A percentile compares a stretch with the other conserved stretches of the same genome.
phyloP scores from a whole-genome alignment of 2,329 filamentous ascomycete genomes.

The Incumbomyces delicatus region DNA sequence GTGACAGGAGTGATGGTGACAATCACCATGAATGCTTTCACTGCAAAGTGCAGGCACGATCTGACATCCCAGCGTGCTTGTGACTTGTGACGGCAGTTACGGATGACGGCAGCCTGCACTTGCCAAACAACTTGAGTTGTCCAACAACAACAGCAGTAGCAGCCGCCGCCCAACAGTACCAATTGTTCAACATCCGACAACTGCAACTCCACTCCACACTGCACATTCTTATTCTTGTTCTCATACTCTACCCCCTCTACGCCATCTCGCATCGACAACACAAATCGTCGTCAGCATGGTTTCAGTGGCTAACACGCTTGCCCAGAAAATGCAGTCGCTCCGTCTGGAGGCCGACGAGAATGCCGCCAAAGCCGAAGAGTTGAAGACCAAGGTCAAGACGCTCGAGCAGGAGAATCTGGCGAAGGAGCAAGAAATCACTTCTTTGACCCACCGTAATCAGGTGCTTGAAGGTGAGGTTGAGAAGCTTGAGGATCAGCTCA shows the following conservation, averaged over 20 bases:
- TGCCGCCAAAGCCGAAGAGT: conserved; percentile 71
- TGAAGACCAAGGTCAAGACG: conserved; percentile 74
- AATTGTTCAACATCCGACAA: not conserved
- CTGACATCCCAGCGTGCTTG: no score
- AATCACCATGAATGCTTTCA: no score
- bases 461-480: conserved; percentile 84
- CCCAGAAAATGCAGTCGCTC: conserved; percentile 87
- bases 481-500: conserved; percentile 75
- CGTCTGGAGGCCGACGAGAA: conserved; percentile 88
- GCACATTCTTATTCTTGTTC: not conserved
- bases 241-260: not conserved
- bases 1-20: no score
- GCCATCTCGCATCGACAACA: not conserved
- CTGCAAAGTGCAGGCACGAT: no score
- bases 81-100: no score
- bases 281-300: conserved; percentile 12
- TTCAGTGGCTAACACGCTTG: conserved; percentile 20
- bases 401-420: conserved; percentile 90
- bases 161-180: not conserved
- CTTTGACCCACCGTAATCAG: conserved; percentile 88
- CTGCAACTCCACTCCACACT: not conserved
- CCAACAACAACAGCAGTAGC: no score
- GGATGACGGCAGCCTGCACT: no score
- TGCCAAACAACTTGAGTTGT: no score
- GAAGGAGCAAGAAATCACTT: conserved; percentile 98